Percentiles rank a stretch among this genome's conserved stretches.
These are phyloP conservation scores for Sequoia sempervirens DNA, from an alignment of 75 land plant species.

Conservation along the genomic window DNA sequence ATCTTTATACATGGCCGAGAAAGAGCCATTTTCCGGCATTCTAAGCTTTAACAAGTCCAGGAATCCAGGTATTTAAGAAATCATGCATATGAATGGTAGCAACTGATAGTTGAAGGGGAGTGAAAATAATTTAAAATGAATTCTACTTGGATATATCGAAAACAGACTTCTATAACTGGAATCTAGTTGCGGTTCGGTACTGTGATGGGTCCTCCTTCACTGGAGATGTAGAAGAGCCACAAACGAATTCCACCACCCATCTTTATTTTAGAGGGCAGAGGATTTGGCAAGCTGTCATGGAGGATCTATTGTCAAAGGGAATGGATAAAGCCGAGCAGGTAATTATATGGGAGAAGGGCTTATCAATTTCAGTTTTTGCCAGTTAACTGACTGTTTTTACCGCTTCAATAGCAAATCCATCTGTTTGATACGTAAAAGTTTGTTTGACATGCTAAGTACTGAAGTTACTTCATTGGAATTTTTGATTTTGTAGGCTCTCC, in stretches of 20 bases:
- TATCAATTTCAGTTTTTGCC: not conserved
- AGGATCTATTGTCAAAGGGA: constrained; percentile 36
- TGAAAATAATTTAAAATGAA: not conserved
- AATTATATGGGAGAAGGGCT: not conserved
- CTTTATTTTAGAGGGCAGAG: constrained; percentile 38
- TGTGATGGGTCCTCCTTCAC: constrained; percentile 83
- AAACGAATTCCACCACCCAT: constrained; percentile 18
- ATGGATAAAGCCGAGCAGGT: constrained; percentile 42
- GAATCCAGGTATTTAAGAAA: constrained; percentile 36
- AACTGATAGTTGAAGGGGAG: constrained; percentile 22
- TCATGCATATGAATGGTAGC: constrained; percentile 33
- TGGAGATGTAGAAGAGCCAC: constrained; percentile 30
- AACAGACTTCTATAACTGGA: constrained; percentile 75
- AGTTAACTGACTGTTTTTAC: not conserved
- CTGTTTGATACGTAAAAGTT: not conserved
- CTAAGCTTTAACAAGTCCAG: constrained; percentile 18
- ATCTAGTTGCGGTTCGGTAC: constrained; percentile 63
- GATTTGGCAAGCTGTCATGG: constrained; percentile 38
- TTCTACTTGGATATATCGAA: not conserved
- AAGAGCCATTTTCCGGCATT: constrained; percentile 28
- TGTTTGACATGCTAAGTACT: not conserved
- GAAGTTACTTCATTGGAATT: not conserved
- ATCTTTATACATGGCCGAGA: constrained; percentile 27
- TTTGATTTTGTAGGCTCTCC: constrained; percentile 52
- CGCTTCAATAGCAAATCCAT: not conserved